Base-by-base conservation (phyloP, 768 basidiomycete genomes). In the Phanerodontia chrysosporium region DNA sequence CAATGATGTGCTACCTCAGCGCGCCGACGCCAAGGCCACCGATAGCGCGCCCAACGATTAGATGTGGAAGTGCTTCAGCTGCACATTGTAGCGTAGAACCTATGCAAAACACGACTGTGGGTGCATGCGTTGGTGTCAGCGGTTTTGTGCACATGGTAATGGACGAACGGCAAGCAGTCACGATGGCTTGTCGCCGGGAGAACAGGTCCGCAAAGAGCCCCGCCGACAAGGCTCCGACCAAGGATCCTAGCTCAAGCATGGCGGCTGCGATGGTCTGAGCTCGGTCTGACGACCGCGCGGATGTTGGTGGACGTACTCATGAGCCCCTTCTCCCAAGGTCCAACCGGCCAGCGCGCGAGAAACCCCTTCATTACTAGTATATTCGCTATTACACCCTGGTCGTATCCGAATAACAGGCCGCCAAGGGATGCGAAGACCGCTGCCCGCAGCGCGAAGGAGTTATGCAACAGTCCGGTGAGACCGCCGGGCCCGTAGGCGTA, bases 331-430 rank as follows among this genome's bases (percentile, higher is more conserved):
- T 92, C 83, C 73, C 87, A 76, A 0, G 90, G 80, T 5, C 84
- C 83, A 2, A 90, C 73, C 4, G 86, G 87, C 84, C 87, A 93
- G 9, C 83, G 78, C 51, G 72, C 63, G 27, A 82, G 63, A 64
- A 93, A 93, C 64, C 90, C 86, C 42, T 77, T 74, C 90, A 92
- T 92, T 13, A 92, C 89, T 13, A 93, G 78, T 14, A 93, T 84
- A 68, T 92, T 93, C 2, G 91, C 88, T 62, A 93, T 90, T 57
- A 92, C 90, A 36, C 90, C 90, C 67, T 92, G 90, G 65, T 91
- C 90, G 66, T 92, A 92, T 9, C 90, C 90, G 70, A 92, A 92
- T 14, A 86, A 83, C 57, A 91, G 68, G 0, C 89, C 89, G 1
- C 90, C 90, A 64, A 92, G 81, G 10, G 85, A 87, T 0, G 86